Base-by-base conservation (phyloP, 2,329 filamentous ascomycete species). In the Nemania diffusa region DNA sequence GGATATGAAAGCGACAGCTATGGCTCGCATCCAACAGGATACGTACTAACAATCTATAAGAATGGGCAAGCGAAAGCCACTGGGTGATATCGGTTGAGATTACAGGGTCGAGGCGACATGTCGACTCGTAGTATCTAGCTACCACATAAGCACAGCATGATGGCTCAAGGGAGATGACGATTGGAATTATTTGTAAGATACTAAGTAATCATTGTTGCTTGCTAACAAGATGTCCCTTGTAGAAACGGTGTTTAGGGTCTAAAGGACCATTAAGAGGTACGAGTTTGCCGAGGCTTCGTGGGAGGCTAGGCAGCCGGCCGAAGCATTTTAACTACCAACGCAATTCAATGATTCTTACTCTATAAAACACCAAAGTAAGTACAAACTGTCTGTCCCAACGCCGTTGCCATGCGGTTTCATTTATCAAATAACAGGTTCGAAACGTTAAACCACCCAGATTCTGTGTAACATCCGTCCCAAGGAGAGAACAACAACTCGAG, bases 381-480 rank as follows among this genome's bases (percentile, higher is more conserved):
- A 59, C 59, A 67, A 50, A 48, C 26, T 34, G 27, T 32, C 26
- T 34, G 27, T 32, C 22, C 34, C 22, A 61, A 61, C 58, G 58
- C 61, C 61, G 44, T 26, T 44, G 61, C 61, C 61, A 64, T 64
- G 61, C 61, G 44, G n/a, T 51, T 42, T 58, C 40, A 46, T 32
- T 46, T 55, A 61, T 65, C 26, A 34, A 68, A 26, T 52, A 51
- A 59, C 11, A 56, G 46, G 48, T 20, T 27, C 22, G 46, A 56
- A 34, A 24, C 32, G 37, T 50, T 42, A 46, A 22, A 29, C 57
- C 57, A 11, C 32, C 50, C 15, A 13, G 55, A 32, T 52, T 40
- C 15, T 57, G 58, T 57, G 26, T 58, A 53, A 61, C 29, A n/a
- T 17, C 15, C 52, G 22, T 46, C 29, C 40, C 22, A 58, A 32